A percentile compares a stretch with the other conserved stretches of the same genome.
Evolutionary conservation across 768 basidiomycete species (phyloP).

Genomic region (Nidularia pulvinata): DNA sequence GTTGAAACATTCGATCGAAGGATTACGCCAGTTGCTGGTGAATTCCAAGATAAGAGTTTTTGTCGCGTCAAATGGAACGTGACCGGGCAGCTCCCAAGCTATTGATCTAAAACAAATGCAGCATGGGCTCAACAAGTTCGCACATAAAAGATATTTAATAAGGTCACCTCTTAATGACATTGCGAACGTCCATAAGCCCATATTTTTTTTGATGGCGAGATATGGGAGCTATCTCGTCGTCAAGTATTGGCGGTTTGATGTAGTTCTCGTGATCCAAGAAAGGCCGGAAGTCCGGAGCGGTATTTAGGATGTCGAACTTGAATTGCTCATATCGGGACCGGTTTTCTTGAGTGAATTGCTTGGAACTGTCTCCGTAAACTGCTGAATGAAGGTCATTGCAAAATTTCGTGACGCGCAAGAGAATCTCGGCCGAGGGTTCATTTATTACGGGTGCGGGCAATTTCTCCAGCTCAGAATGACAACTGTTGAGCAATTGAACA

Average conservation of each 20-base stretch:
- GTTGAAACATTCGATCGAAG: constrained; percentile 24
- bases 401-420: constrained; percentile 41
- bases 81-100: constrained; percentile 32
- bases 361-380: constrained; percentile 19
- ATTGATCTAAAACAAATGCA: constrained; percentile 18
- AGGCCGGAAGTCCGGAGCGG: constrained; percentile 31
- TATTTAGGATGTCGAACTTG: constrained; percentile 23
- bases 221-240: no score
- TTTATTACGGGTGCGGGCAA: constrained; percentile 36
- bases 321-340: constrained; percentile 20
- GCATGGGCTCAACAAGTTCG: background rate
- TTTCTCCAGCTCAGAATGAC: constrained; percentile 22
- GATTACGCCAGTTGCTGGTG: constrained; percentile 22
- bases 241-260: no score
- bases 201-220: no score
- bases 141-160: background rate
- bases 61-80: constrained; percentile 32
- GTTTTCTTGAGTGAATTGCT: constrained; percentile 25
- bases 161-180: background rate
- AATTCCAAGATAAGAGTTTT: constrained; percentile 20
- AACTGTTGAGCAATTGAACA: constrained; percentile 31
- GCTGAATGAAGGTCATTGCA: constrained; percentile 28
- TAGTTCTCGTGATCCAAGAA: constrained; percentile 2
- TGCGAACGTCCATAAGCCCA: background rate
- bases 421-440: constrained; percentile 45